Conservation (phyloP, 345 rosid genomes). For the Triadica sebifera region DNA sequence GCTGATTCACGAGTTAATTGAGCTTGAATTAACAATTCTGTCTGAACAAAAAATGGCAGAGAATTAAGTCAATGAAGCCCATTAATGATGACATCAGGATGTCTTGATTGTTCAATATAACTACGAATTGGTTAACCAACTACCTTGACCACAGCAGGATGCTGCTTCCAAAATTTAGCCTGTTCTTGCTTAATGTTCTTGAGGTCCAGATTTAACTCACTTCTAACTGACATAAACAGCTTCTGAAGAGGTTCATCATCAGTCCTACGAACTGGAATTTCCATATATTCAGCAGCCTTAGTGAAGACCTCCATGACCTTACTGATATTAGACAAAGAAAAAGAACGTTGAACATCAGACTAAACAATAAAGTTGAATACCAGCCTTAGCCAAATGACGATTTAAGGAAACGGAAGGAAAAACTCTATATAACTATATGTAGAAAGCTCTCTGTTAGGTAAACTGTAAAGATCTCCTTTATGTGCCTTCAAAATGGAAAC, state of each 20-base stretch:
- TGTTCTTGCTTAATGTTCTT: slow-evolving; percentile 99
- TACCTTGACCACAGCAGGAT: slow-evolving; percentile 96
- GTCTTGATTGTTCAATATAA: not conserved
- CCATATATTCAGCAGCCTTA: slow-evolving; percentile 96
- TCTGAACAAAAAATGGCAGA: slow-evolving; percentile 41
- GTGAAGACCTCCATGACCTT: slow-evolving; percentile 98
- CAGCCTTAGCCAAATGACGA: not conserved
- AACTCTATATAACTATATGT: not conserved
- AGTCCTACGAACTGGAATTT: slow-evolving; percentile 93
- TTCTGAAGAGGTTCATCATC: slow-evolving; percentile 96
- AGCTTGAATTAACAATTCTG: slow-evolving; percentile 96
- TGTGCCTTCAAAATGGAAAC: not conserved
- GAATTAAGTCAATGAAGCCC: slow-evolving; percentile 13
- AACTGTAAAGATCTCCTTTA: not conserved
- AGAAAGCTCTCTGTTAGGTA: not conserved
- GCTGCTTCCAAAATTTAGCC: slow-evolving; percentile 98
- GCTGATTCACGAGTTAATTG: slow-evolving; percentile 81
- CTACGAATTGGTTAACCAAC: slow-evolving; percentile 13
- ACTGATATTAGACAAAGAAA: slow-evolving; percentile 40
- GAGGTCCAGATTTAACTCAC: slow-evolving; percentile 90
- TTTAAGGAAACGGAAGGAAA: not conserved
- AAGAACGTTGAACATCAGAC: not conserved
- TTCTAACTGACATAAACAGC: slow-evolving; percentile 91
- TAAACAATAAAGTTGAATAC: not conserved
- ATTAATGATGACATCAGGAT: slow-evolving; percentile 10